These are phyloP conservation scores for Zancudomyces culisetae DNA, from an alignment of 371 early-diverging fungal species.

Conservation along the genomic window DNA sequence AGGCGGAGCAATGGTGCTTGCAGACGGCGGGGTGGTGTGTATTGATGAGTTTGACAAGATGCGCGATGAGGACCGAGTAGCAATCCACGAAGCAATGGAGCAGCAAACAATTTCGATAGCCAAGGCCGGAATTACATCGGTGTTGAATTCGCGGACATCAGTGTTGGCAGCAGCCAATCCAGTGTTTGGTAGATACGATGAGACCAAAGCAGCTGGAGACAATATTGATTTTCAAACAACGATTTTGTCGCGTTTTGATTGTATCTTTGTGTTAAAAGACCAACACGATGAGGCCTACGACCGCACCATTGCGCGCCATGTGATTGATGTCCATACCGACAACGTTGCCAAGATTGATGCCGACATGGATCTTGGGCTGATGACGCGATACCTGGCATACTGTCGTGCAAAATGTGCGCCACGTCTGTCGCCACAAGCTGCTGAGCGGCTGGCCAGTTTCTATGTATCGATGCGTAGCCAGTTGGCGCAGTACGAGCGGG, in stretches of 20 bases:
- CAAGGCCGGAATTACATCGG: constrained; percentile 99
- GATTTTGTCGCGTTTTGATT: constrained; percentile 92
- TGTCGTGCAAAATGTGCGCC: constrained; percentile 91
- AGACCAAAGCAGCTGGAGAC: constrained; percentile 90
- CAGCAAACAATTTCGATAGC: constrained; percentile 99
- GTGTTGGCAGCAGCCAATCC: constrained; percentile 99
- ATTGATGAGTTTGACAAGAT: constrained; percentile 99
- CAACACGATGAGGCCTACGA: constrained; percentile 69
- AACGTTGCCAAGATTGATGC: constrained; percentile 37
- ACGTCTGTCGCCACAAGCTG: constrained; percentile 66
- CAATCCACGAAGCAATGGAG: constrained; percentile 99
- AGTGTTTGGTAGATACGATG: constrained; percentile 99
- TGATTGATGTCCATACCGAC: constrained; percentile 78
- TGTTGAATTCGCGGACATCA: constrained; percentile 93
- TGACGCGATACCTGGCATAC: constrained; percentile 86
- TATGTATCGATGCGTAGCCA: constrained; percentile 86
- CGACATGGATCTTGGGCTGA: constrained; percentile 76
- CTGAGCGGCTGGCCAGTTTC: constrained; percentile 78
- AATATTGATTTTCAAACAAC: constrained; percentile 99
- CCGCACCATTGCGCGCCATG: constrained; percentile 83
- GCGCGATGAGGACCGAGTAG: constrained; percentile 98
- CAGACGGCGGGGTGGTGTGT: constrained; percentile 98
- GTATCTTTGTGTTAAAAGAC: constrained; percentile 93
- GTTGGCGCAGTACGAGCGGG: constrained; percentile 61
- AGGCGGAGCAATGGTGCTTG: constrained; percentile 99